These are phyloP conservation scores for Paraconiothyrium sp. DNA, from an alignment of 2,329 filamentous ascomycete species.

Conservation along the genomic window DNA sequence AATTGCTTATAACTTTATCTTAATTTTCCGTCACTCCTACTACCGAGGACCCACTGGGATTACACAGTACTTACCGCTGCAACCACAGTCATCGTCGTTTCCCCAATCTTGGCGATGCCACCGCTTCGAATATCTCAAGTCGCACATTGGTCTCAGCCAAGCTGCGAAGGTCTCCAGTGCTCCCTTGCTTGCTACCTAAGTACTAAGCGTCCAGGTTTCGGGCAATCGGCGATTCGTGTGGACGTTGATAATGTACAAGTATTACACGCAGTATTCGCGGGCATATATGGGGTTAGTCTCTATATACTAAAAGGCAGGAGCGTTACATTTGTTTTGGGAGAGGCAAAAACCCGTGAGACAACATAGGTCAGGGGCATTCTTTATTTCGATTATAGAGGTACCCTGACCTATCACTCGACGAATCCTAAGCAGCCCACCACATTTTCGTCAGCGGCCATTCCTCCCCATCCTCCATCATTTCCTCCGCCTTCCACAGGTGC, in stretches of 20 bases:
- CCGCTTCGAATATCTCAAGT: neutral
- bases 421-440: slow-evolving; percentile 18
- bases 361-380: neutral
- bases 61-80: no score
- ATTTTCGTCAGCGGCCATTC: slow-evolving; percentile 10
- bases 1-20: no score
- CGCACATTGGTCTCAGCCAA: neutral
- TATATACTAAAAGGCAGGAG: no score
- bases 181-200: neutral
- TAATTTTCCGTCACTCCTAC: no score
- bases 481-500: slow-evolving; percentile 13
- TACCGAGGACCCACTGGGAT: no score
- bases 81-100: no score
- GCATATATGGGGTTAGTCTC: no score
- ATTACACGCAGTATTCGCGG: neutral
- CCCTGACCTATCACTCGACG: neutral
- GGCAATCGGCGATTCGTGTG: neutral
- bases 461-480: slow-evolving; percentile 10
- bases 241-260: no score
- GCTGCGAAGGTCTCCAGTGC: neutral
- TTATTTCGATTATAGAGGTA: neutral
- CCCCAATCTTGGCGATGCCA: neutral
- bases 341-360: no score
- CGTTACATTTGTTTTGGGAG: no score
- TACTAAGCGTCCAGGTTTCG: neutral